Evolutionary conservation across 2,329 filamentous ascomycete species (phyloP), one percentile per base, ranked within the genome.

Genomic region (Colletotrichum truncatum): DNA sequence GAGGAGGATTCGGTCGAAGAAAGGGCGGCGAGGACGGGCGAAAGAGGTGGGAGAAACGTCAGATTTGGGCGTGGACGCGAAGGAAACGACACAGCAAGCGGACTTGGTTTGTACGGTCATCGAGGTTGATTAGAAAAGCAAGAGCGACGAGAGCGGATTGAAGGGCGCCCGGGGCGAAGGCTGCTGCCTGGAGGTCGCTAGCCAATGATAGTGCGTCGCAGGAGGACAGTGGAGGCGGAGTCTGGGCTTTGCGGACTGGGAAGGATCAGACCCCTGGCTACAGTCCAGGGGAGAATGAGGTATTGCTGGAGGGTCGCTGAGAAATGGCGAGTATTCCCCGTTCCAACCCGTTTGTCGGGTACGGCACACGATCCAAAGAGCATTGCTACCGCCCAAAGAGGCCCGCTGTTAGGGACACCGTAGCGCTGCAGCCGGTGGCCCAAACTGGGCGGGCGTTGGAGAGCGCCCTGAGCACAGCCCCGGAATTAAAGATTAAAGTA

Each of bases 181-280:
- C 75, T 77, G 75, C 74, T 77, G 75, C 75, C 75, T 77, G 67
- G 71, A 73, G 49, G 48, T 23, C 5, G 32, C 43, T 16, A 54
- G 54, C 57, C 67, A 70, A 75, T 67, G 43, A 52, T 53, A 67
- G 11, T 9, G 38, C 72, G 72, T 70, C 38, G 55, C 49, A 41
- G 53, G 52, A 56, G 45, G 48, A 62, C 64, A 68, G 67, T 62
- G 72, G 74, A 73, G 75, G 71, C 74, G 72, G 70, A 71, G 48
- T 43, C 51, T 51, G 63, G 63, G 64, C 60, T 66, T 65, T 66
- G 53, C 52, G 60, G 38, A 54, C 52, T 28, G 39, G 4, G 38
- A 53, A 66, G 64, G 64, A 66, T 64, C 53, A 7, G 34, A 53
- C 52, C 64, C 63, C 64, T 52, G 30, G 36, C 59, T 26, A 25